These are phyloP conservation scores for Solanum virginianum DNA, from an alignment of 257 asterid species.

Conservation along the genomic window DNA sequence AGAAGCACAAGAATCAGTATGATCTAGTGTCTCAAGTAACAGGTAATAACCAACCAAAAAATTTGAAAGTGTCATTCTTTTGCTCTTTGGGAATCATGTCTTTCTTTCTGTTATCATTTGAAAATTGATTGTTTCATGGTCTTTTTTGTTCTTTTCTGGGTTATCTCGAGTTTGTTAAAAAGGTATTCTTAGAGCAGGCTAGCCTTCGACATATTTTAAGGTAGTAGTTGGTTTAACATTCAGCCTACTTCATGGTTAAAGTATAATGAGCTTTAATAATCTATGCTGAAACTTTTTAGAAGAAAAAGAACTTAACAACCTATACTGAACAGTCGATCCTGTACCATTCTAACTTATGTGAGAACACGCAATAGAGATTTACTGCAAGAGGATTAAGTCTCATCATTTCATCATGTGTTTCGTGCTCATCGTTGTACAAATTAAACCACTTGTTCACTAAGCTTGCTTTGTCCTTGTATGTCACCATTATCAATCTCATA, in stretches of 20 bases:
- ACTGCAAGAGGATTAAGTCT: background rate
- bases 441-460: background rate
- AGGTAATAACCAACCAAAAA: conserved; percentile 7
- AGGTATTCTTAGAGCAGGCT: background rate
- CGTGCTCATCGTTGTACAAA: background rate
- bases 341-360: background rate
- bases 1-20: conserved; percentile 18
- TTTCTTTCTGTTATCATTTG: background rate
- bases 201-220: background rate
- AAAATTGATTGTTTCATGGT: background rate
- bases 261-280: background rate
- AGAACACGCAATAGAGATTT: background rate
- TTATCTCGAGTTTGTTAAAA: background rate
- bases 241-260: background rate
- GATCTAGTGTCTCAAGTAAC: background rate
- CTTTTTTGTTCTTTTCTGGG: background rate
- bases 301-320: background rate
- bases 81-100: background rate
- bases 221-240: background rate
- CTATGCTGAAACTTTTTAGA: background rate
- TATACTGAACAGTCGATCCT: background rate
- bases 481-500: background rate
- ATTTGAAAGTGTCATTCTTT: conserved; percentile 2
- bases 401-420: background rate
- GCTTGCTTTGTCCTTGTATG: background rate